phyloP scores from a whole-genome alignment of 2,329 filamentous ascomycete genomes.

The Thielaviopsis musarum region DNA sequence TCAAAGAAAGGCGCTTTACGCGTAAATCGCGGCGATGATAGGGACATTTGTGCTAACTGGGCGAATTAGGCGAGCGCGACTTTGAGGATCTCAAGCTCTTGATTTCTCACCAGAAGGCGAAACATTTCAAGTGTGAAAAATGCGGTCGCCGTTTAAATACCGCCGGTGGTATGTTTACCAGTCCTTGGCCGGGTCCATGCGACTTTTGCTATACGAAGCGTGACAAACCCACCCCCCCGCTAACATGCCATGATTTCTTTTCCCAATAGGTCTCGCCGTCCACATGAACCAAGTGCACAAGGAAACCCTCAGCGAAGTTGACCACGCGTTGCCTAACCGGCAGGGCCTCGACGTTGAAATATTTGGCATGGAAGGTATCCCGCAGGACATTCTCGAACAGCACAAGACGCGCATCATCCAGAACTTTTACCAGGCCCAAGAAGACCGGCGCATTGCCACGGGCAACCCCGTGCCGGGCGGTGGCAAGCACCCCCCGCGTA shows the following conservation, averaged over 20 bases:
- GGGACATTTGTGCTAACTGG: neutral
- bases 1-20: neutral
- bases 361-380: slow-evolving; percentile 95
- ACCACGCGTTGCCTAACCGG: slow-evolving; percentile 80
- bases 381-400: slow-evolving; percentile 63
- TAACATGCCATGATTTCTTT: slow-evolving; percentile 5
- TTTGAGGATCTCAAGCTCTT: slow-evolving; percentile 96
- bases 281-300: slow-evolving; percentile 99
- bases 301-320: slow-evolving; percentile 69
- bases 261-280: slow-evolving; percentile 60
- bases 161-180: slow-evolving; percentile 54
- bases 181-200: neutral
- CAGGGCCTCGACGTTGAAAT: slow-evolving; percentile 83
- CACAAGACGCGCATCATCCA: slow-evolving; percentile 78
- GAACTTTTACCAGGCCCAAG: slow-evolving; percentile 71
- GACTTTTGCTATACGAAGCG: neutral
- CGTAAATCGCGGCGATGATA: neutral
- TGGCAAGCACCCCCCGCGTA: slow-evolving; percentile 45
- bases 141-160: slow-evolving; percentile 83
- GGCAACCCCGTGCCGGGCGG: slow-evolving; percentile 65
- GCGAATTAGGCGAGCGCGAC: slow-evolving; percentile 58
- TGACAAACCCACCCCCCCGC: neutral
- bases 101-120: slow-evolving; percentile 95
- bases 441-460: slow-evolving; percentile 63
- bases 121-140: slow-evolving; percentile 94